phyloP scores from a whole-genome alignment of 148 eudicot genomes.

The Polygonum maritimum region DNA sequence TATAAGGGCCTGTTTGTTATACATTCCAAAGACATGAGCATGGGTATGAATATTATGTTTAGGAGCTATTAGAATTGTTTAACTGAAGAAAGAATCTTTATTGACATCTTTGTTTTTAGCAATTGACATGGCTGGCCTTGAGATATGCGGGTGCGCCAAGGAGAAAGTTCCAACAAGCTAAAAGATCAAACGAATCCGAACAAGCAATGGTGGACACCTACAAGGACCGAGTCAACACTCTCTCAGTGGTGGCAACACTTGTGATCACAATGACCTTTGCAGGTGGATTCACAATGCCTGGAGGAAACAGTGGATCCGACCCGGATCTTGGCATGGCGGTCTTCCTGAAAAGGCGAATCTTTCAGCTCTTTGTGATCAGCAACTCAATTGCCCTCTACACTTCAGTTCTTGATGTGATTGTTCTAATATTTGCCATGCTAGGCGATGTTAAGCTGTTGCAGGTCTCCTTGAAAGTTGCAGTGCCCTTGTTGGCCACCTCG shows the following conservation, averaged over 20 bases:
- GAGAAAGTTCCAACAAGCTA: neutral
- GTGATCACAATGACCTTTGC: conserved; percentile 32
- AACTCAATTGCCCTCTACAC: conserved; percentile 36
- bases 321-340: conserved; percentile 20
- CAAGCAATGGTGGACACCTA: conserved; percentile 8
- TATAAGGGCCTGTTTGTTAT: too few species aligned
- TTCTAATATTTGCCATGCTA: conserved; percentile 36
- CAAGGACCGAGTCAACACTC: conserved; percentile 24
- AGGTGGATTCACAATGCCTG: conserved; percentile 32
- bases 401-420: conserved; percentile 26
- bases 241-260: conserved; percentile 24
- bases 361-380: conserved; percentile 28
- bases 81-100: neutral
- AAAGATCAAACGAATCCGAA: neutral
- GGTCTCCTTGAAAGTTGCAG: conserved; percentile 19
- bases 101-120: conserved; percentile 5
- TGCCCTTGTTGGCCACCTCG: conserved; percentile 28
- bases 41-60: too few species aligned
- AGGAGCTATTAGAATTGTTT: too few species aligned
- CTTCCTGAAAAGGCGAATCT: conserved; percentile 13
- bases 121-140: conserved; percentile 25
- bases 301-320: conserved; percentile 18
- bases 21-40: too few species aligned
- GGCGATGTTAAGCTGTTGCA: conserved; percentile 22
- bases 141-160: conserved; percentile 21